These are phyloP conservation scores for Ochetophila trinervis DNA, from an alignment of 306 rosid species.

Conservation along the genomic window DNA sequence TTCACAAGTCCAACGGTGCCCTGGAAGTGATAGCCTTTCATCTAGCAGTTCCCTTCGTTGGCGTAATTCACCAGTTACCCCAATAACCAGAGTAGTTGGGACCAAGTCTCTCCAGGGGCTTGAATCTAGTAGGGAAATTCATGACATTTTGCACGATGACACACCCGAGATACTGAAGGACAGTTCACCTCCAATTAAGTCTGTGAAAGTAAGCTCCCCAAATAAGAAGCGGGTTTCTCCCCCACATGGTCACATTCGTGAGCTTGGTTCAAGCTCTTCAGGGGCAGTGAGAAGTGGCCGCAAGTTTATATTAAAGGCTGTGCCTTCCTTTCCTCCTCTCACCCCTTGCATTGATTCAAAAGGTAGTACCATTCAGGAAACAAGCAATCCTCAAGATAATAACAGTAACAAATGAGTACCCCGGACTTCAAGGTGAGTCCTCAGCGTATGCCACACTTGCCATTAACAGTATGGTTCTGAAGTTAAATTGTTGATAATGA, in stretches of 20 bases:
- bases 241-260: constrained; percentile 36
- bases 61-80: constrained; percentile 51
- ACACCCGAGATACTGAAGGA: constrained; percentile 55
- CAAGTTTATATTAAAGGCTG: constrained; percentile 44
- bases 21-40: constrained; percentile 25
- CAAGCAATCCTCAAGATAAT: constrained; percentile 17
- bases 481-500: background rate
- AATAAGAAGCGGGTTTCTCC: constrained; percentile 70
- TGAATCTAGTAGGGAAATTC: constrained; percentile 29
- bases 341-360: constrained; percentile 47
- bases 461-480: background rate
- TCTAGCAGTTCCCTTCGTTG: constrained; percentile 33
- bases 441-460: background rate
- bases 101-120: constrained; percentile 15
- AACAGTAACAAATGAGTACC: constrained; percentile 19
- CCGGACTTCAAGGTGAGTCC: constrained; percentile 16
- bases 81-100: constrained; percentile 31
- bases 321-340: constrained; percentile 59
- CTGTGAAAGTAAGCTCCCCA: constrained; percentile 59
- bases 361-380: constrained; percentile 24
- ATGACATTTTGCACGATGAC: constrained; percentile 48
- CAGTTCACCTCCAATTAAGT: constrained; percentile 29
- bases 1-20: constrained; percentile 21
- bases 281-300: constrained; percentile 49
- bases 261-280: constrained; percentile 47